Evolutionary conservation across 2,329 filamentous ascomycete genomes (phyloP).

Genomic region (Sodiomyces alkalinus): DNA sequence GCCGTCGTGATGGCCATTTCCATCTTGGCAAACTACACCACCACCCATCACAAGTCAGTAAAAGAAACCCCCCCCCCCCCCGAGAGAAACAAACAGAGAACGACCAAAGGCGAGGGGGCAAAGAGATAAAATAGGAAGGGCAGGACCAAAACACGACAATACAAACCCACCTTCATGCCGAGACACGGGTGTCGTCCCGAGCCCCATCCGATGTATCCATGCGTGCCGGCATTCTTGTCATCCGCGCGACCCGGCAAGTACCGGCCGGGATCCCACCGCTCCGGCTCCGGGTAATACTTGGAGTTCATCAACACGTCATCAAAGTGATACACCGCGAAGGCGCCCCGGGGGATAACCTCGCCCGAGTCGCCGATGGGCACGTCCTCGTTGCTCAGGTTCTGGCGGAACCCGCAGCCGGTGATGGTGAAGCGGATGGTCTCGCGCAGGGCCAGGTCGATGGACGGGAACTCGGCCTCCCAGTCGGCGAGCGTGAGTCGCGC

Average conservation of each 20-base stretch:
- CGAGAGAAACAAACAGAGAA: too few relatives aligned
- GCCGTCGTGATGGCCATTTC: too few relatives aligned
- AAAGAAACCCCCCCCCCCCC: too few relatives aligned
- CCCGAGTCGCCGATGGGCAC: conserved; percentile 26
- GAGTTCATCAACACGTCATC: conserved; percentile 34
- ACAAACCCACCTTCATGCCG: too few relatives aligned
- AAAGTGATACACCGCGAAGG: conserved; percentile 28
- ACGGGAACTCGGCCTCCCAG: conserved; percentile 40
- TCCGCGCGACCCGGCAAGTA: conserved; percentile 29
- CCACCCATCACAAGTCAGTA: too few relatives aligned
- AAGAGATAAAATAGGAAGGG: too few relatives aligned
- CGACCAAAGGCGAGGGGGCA: too few relatives aligned
- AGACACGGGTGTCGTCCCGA: too few relatives aligned
- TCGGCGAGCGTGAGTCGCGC: conserved; percentile 29
- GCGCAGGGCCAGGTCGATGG: conserved; percentile 33
- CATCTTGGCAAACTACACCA: too few relatives aligned
- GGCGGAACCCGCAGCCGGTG: conserved; percentile 32
- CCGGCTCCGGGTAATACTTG: conserved; percentile 29
- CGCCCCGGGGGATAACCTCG: conserved; percentile 32
- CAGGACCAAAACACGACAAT: too few relatives aligned
- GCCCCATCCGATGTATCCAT: too few relatives aligned
- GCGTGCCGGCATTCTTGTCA: too few relatives aligned
- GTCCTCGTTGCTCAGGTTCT: conserved; percentile 29
- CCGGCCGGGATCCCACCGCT: conserved; percentile 32
- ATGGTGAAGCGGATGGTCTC: conserved; percentile 37